These are phyloP conservation scores for Dothistroma pini DNA, from an alignment of 2,329 filamentous ascomycete genomes.

Conservation along the genomic window DNA sequence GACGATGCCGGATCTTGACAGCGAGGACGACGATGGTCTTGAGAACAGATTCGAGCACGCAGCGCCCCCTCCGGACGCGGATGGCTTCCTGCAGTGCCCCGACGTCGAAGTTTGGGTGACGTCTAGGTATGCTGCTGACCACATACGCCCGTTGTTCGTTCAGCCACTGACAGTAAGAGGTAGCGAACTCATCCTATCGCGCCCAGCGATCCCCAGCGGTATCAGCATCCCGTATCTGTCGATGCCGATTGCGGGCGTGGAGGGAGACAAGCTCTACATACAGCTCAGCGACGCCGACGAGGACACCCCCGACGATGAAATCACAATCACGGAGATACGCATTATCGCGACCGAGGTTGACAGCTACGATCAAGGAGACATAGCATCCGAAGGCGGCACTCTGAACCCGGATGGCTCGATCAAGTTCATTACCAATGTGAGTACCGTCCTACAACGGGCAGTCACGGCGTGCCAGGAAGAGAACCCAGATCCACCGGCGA, in stretches of 20 bases:
- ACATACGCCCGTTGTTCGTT: background rate
- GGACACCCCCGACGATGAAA: conserved; percentile 59
- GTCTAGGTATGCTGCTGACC: conserved; percentile 36
- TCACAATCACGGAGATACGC: conserved; percentile 64
- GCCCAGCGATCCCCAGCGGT: conserved; percentile 54
- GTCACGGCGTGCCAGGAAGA: conserved; percentile 72
- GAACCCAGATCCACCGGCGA: conserved; percentile 63
- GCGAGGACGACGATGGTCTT: background rate
- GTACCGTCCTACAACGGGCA: conserved; percentile 60
- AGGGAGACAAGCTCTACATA: conserved; percentile 62
- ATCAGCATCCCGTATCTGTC: conserved; percentile 69
- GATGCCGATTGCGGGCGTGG: conserved; percentile 72
- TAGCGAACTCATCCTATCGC: conserved; percentile 63
- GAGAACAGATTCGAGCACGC: background rate
- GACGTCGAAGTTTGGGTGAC: conserved; percentile 47
- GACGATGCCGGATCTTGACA: background rate
- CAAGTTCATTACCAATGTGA: conserved; percentile 20
- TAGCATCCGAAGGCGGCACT: background rate
- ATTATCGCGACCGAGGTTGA: conserved; percentile 51
- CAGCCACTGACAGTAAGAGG: conserved; percentile 2
- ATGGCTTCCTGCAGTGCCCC: conserved; percentile 22
- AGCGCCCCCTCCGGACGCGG: conserved; percentile 3
- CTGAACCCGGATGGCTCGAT: background rate
- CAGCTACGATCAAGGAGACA: conserved; percentile 2
- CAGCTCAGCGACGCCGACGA: conserved; percentile 62